A percentile compares a stretch with the other conserved stretches of the same genome.
phyloP scores from a whole-genome alignment of 305 asterid species.

The Stenogyne calaminthoides region DNA sequence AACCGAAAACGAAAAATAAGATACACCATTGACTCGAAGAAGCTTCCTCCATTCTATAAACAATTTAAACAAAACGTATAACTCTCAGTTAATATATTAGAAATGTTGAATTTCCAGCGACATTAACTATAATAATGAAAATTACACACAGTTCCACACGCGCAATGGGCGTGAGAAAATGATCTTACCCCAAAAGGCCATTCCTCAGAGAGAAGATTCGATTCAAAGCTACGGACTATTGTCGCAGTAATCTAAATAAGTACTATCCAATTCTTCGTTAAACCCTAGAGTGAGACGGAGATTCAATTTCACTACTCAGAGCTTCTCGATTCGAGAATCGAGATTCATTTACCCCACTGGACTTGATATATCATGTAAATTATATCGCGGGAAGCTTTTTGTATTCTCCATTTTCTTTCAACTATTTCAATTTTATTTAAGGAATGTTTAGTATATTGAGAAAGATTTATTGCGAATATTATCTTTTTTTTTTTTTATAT shows the following conservation, averaged over 20 bases:
- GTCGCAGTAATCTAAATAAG: not conserved
- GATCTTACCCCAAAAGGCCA: constrained; percentile 71
- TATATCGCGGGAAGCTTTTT: constrained; percentile 26
- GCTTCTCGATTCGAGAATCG: not conserved
- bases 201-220: constrained; percentile 11
- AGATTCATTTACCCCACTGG: not conserved
- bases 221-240: not conserved
- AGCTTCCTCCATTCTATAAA: not conserved
- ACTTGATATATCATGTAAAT: too few species aligned
- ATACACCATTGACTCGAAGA: not conserved
- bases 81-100: not conserved
- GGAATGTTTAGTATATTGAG: not conserved
- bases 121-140: not conserved
- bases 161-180: not conserved
- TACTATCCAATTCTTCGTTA: not conserved
- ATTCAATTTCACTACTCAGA: not conserved
- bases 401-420: too few species aligned
- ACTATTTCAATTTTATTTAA: not conserved
- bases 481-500: too few species aligned
- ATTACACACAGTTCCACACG: not conserved
- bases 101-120: constrained; percentile 1
- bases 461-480: too few species aligned
- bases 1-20: not conserved
- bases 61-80: not conserved
- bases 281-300: constrained; percentile 31